Base-by-base conservation (phyloP, 1,284 basidiomycete species). In the Leccinum subfulvum region DNA sequence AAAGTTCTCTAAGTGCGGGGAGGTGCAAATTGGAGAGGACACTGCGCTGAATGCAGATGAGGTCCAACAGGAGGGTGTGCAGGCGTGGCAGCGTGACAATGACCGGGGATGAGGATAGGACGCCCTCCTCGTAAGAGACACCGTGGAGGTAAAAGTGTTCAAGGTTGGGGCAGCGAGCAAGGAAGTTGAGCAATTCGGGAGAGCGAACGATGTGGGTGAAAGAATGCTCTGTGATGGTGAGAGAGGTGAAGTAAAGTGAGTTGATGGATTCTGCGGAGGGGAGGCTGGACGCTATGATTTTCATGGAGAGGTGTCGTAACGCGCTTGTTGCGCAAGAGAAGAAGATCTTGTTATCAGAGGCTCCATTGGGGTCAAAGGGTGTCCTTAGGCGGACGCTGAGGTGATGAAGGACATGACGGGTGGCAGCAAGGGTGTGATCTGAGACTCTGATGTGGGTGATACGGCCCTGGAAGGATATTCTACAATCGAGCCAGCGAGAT, bases 1-100 rank as follows among this genome's bases (percentile, higher is more conserved):
- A 81, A 56, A 91, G 84, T 59, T 84, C 80, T 53, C 74, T 74
- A 23, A 91, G 81, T 1, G 74, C 76, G 7, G 89, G 89, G 3
- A 82, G 79, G 65, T 84, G 68, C 23, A 91, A 72, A 62, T 80
- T 81, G 0, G 87, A 87, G 57, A 91, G 81, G 44, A 91, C 74
- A 56, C 81, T 79, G 59, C 90, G 86, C 4, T 85, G 81, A 61
- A 81, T 82, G 70, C 85, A 88, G 11, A 87, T 84, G 67, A 79
- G 80, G 57, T 82, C 80, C 26, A 91, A 67, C 33, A 81, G 77
- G 14, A 91, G 75, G 8, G 79, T 81, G 55, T 81, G 81, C 60
- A 91, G 80, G 53, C 78, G 76, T 23, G 83, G 84, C 18, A 91
- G 81, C 11, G 69, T 67, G 56, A 84, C 81, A 51, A 85, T 68